Conservation (phyloP, 306 rosid species). For the Trichosanthes truncata region DNA sequence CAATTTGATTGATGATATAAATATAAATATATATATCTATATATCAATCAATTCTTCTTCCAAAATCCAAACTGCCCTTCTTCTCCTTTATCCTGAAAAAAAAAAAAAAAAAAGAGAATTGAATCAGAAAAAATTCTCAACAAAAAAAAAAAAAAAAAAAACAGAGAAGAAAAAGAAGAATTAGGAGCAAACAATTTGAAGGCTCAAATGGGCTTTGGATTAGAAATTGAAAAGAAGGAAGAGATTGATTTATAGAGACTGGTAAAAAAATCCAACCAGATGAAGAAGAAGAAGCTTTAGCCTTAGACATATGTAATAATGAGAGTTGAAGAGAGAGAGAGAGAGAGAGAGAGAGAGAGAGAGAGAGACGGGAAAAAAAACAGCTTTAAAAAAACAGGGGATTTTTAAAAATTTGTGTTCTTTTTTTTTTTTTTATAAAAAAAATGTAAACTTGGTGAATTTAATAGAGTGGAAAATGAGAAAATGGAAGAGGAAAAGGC, state of each 20-base stretch:
- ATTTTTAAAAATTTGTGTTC: neutral
- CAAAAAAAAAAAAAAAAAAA: neutral
- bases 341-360: conserved; percentile 8
- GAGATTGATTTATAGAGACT: neutral
- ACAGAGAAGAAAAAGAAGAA: neutral
- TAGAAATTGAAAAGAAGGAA: no score
- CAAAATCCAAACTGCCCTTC: neutral
- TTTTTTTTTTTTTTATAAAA: neutral
- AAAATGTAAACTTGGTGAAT: neutral
- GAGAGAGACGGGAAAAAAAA: conserved; percentile 15
- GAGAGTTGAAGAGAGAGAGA: neutral
- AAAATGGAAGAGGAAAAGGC: conserved; percentile 6
- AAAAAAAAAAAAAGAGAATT: neutral
- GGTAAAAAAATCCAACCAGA: neutral
- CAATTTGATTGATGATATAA: neutral
- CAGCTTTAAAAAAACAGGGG: conserved; percentile 11
- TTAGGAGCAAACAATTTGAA: neutral
- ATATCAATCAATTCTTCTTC: neutral
- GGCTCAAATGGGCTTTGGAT: neutral
- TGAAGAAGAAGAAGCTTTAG: neutral
- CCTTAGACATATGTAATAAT: neutral
- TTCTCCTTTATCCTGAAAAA: conserved; percentile 25
- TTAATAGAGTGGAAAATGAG: neutral
- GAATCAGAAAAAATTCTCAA: neutral
- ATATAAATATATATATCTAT: neutral